A percentile compares a stretch with the other conserved stretches of the same genome.
phyloP scores from a whole-genome alignment of 2,329 filamentous ascomycete genomes.

The Fusarium solani-melongenae region DNA sequence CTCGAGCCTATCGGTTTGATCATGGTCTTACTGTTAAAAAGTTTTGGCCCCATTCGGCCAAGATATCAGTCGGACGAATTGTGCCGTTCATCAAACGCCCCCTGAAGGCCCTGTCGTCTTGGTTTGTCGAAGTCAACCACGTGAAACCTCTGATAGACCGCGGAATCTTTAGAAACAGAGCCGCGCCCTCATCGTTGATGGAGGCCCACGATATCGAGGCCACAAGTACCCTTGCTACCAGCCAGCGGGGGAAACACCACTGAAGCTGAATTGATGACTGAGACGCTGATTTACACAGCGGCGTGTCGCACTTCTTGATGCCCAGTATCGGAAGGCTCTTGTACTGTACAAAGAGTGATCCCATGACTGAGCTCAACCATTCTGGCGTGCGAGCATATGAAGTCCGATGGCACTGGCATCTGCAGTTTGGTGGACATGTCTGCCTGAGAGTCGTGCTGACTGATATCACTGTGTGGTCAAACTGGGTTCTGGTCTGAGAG shows the following conservation, averaged over 20 bases:
- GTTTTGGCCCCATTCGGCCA: background rate
- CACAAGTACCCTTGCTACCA: background rate
- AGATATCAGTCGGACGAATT: background rate
- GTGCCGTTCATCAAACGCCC: background rate
- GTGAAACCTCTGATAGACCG: background rate
- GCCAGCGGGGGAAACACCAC: background rate
- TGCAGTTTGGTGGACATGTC: background rate
- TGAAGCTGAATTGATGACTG: background rate
- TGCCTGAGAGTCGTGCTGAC: background rate
- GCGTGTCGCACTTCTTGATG: background rate
- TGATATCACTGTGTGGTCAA: background rate
- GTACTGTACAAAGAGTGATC: background rate
- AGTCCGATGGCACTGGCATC: background rate
- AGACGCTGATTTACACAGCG: background rate
- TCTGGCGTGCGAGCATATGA: background rate
- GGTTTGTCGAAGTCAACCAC: background rate
- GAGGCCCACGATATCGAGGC: background rate
- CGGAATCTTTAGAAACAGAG: background rate
- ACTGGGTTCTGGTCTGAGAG: background rate
- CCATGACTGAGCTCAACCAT: background rate
- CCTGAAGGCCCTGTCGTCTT: background rate
- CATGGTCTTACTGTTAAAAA: background rate
- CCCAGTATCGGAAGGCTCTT: background rate
- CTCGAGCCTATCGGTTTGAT: no score
- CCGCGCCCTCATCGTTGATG: background rate